Conservation (phyloP, 2,329 filamentous ascomycete species). For the Phialocephala subalpina region DNA sequence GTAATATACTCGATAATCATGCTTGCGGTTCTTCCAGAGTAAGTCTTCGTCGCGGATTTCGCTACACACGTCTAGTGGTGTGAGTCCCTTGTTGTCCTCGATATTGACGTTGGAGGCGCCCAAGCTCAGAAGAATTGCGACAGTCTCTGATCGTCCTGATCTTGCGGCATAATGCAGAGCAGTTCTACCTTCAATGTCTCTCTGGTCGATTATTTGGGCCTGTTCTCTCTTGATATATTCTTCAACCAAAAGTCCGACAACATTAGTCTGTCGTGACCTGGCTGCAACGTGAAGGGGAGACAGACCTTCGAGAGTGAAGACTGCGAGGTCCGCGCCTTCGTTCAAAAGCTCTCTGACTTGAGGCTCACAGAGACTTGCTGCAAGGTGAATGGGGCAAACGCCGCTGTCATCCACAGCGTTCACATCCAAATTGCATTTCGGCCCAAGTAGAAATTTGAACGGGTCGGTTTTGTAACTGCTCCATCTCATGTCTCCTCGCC, state of each 20-base stretch:
- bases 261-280: conserved; percentile 21
- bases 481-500: not conserved
- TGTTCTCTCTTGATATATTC: not conserved
- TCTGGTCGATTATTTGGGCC: not conserved
- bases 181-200: conserved; percentile 18
- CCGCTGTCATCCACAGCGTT: conserved; percentile 21
- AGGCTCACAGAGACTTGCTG: conserved; percentile 17
- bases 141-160: conserved; percentile 28
- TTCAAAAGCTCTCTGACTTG: conserved; percentile 17
- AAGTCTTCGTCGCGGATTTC: conserved; percentile 22
- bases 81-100: conserved; percentile 8
- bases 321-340: conserved; percentile 21
- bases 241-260: conserved; percentile 42
- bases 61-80: conserved; percentile 21
- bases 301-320: conserved; percentile 14
- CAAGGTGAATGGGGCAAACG: conserved; percentile 27
- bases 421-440: conserved; percentile 4
- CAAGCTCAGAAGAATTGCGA: conserved; percentile 20
- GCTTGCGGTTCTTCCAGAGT: conserved; percentile 14
- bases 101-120: conserved; percentile 25
- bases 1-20: not conserved
- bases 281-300: conserved; percentile 30
- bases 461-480: not conserved
- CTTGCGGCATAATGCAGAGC: conserved; percentile 27
- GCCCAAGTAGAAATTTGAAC: not conserved